These are phyloP conservation scores for Paecilomyces sp. DNA, from an alignment of 2,329 filamentous ascomycete species.

Conservation along the genomic window DNA sequence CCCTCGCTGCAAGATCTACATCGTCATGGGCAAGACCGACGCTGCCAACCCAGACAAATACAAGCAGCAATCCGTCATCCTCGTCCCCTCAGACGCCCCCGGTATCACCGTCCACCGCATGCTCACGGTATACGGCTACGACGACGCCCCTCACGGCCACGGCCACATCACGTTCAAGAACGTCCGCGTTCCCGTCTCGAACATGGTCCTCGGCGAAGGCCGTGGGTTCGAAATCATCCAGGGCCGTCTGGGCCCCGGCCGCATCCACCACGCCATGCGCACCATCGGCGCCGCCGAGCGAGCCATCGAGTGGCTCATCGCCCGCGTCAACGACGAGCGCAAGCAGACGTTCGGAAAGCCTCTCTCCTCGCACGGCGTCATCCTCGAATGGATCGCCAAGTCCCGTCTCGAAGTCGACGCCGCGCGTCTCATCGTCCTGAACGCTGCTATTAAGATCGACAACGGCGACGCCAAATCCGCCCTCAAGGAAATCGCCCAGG, in stretches of 20 bases:
- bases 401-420: constrained; percentile 92
- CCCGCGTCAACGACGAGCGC: constrained; percentile 81
- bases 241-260: constrained; percentile 86
- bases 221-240: constrained; percentile 98
- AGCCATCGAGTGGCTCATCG: constrained; percentile 90
- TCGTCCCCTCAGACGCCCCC: constrained; percentile 72
- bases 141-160: constrained; percentile 97
- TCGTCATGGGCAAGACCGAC: constrained; percentile 94
- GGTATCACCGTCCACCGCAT: constrained; percentile 92
- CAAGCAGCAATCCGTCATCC: constrained; percentile 84
- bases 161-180: constrained; percentile 86
- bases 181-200: constrained; percentile 75
- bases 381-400: constrained; percentile 89
- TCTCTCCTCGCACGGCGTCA: constrained; percentile 82
- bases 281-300: constrained; percentile 84
- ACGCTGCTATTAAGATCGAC: constrained; percentile 94
- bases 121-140: constrained; percentile 90
- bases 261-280: constrained; percentile 97
- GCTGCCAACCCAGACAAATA: constrained; percentile 68
- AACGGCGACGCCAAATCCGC: constrained; percentile 79
- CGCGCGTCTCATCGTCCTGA: constrained; percentile 80
- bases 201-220: constrained; percentile 87
- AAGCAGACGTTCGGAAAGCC: constrained; percentile 90
- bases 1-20: constrained; percentile 83
- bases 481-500: constrained; percentile 87